phyloP scores from a whole-genome alignment of 2,329 filamentous ascomycete species.

The Coniella vitis region DNA sequence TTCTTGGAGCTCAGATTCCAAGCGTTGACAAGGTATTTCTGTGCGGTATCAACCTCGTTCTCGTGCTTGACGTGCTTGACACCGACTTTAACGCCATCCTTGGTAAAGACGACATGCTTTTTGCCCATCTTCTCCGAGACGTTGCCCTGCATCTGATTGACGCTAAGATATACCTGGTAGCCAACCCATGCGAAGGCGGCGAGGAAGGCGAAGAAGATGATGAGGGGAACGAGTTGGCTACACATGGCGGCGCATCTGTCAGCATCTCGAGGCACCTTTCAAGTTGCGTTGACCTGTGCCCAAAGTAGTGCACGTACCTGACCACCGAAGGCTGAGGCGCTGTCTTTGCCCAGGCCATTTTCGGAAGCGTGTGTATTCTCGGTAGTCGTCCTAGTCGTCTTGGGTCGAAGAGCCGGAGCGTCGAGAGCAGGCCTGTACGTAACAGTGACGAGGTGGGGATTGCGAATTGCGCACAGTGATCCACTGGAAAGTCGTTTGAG shows the following conservation, averaged over 20 bases:
- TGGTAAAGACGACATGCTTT: constrained; percentile 69
- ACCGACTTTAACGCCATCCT: constrained; percentile 66
- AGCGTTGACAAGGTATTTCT: constrained; percentile 60
- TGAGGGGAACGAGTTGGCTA: constrained; percentile 58
- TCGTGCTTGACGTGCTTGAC: constrained; percentile 63
- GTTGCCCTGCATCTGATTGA: constrained; percentile 56
- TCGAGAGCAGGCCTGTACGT: no score
- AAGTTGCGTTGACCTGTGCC: no score
- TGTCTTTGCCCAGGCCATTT: constrained; percentile 15
- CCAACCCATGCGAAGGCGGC: constrained; percentile 55
- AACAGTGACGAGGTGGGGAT: background rate
- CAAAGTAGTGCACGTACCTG: constrained; percentile 2
- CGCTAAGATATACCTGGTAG: constrained; percentile 66
- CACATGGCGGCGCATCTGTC: background rate
- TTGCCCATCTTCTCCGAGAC: constrained; percentile 65
- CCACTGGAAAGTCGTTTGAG: no score
- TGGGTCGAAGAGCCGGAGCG: background rate
- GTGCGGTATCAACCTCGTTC: constrained; percentile 66
- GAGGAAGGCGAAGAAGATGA: constrained; percentile 55
- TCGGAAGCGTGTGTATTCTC: background rate
- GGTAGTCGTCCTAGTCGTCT: background rate
- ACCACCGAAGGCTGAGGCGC: constrained; percentile 8
- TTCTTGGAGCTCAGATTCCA: constrained; percentile 48
- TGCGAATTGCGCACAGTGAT: background rate
- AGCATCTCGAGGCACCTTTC: background rate